Evolutionary conservation across 2,329 filamentous ascomycete genomes (phyloP).

Genomic region (Pleoardoris graminearum): DNA sequence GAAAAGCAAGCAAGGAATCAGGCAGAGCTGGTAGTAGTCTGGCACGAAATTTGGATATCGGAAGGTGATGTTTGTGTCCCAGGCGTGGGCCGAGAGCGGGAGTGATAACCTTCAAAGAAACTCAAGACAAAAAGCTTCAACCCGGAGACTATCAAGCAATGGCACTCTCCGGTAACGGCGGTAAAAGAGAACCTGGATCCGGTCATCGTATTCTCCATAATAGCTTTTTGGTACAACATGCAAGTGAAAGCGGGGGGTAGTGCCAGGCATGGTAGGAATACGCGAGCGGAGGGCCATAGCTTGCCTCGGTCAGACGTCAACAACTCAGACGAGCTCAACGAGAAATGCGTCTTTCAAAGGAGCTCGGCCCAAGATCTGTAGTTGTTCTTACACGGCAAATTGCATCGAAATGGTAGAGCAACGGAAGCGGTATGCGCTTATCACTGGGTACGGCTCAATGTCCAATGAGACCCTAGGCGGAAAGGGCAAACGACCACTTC

Average conservation of each 20-base stretch:
- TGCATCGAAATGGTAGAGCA: constrained; percentile 6
- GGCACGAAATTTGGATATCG: too few relatives aligned
- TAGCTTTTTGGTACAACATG: neutral
- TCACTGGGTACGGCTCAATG: constrained; percentile 40
- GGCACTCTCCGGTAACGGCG: too few relatives aligned
- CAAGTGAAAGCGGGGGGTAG: neutral
- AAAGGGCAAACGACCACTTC: neutral
- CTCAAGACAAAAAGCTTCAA: too few relatives aligned
- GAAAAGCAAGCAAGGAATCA: too few relatives aligned
- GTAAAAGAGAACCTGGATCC: neutral
- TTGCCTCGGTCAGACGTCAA: neutral
- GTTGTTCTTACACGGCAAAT: neutral
- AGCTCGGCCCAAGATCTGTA: too few relatives aligned
- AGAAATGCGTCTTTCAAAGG: too few relatives aligned
- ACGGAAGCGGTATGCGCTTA: constrained; percentile 37
- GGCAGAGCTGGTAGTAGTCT: neutral
- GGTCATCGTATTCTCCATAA: neutral
- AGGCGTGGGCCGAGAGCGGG: too few relatives aligned
- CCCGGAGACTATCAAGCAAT: neutral
- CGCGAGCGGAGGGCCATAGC: constrained; percentile 7
- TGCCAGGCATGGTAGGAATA: too few relatives aligned
- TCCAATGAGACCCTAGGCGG: neutral
- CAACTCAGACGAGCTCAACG: neutral
- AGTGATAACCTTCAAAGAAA: too few relatives aligned
- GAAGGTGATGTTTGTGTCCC: too few relatives aligned